Evolutionary conservation across 306 rosid species (phyloP).

Genomic region (Casuarina glauca): DNA sequence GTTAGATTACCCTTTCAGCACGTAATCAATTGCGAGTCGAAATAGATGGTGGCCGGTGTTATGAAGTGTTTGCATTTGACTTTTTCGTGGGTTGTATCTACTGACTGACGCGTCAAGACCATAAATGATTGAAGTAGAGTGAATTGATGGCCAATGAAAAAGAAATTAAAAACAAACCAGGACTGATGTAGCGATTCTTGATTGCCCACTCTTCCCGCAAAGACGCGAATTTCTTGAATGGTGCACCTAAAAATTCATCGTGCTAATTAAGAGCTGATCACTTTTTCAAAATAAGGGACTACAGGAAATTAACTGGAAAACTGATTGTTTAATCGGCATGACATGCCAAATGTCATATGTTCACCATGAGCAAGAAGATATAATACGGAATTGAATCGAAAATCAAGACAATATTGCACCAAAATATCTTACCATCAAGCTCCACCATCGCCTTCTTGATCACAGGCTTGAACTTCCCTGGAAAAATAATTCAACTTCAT

Average conservation of each 20-base stretch:
- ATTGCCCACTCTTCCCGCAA: slow-evolving; percentile 83
- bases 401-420: not conserved
- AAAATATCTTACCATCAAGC: slow-evolving; percentile 69
- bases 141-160: not conserved
- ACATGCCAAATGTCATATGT: slow-evolving; percentile 12
- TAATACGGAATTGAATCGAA: not conserved
- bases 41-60: not conserved
- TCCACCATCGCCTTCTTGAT: slow-evolving; percentile 99
- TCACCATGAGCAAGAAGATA: slow-evolving; percentile 3
- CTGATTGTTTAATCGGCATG: slow-evolving; percentile 11
- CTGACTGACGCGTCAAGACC: not conserved
- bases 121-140: not conserved
- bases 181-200: slow-evolving; percentile 85
- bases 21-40: not conserved
- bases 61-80: not conserved
- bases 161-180: slow-evolving; percentile 51
- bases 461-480: slow-evolving; percentile 98
- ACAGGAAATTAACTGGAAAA: slow-evolving; percentile 4
- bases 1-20: slow-evolving; percentile 9
- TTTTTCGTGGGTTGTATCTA: not conserved
- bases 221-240: slow-evolving; percentile 92
- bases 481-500: slow-evolving; percentile 29
- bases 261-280: slow-evolving; percentile 17
- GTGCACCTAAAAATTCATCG: slow-evolving; percentile 68
- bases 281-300: slow-evolving; percentile 16